phyloP scores from a whole-genome alignment of 371 early-diverging fungal genomes.

The Mucor irregularis region DNA sequence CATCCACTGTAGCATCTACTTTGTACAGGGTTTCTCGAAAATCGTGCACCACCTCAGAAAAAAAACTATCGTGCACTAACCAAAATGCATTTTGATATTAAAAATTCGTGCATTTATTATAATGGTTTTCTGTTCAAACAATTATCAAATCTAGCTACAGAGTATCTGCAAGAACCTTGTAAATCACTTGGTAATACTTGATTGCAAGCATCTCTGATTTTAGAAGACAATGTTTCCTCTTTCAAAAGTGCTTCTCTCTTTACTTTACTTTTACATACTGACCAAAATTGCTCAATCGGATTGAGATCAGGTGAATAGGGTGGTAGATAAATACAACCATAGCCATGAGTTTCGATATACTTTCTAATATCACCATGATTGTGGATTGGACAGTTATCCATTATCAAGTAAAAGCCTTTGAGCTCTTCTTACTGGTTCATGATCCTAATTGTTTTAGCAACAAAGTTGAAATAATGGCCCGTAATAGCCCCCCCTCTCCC shows the following conservation, averaged over 20 bases:
- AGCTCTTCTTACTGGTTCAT: too few relatives aligned
- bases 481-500: too few relatives aligned
- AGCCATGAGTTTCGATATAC: constrained; percentile 12
- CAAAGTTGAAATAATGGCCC: too few relatives aligned
- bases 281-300: constrained; percentile 24
- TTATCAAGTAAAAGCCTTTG: not conserved
- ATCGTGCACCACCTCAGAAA: too few relatives aligned
- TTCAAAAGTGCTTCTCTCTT: constrained; percentile 7
- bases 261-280: constrained; percentile 9
- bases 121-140: not conserved
- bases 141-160: constrained; percentile 2
- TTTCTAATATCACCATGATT: constrained; percentile 7
- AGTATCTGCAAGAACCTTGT: constrained; percentile 9
- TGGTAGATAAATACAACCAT: constrained; percentile 16
- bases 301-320: constrained; percentile 14
- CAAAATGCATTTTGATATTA: too few relatives aligned
- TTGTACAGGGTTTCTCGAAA: too few relatives aligned
- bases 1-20: too few relatives aligned
- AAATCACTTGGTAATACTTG: constrained; percentile 1
- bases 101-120: too few relatives aligned
- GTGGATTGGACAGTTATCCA: constrained; percentile 15
- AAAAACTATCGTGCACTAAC: too few relatives aligned
- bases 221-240: constrained; percentile 7
- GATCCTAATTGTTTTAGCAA: too few relatives aligned
- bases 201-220: constrained; percentile 7